Percentiles rank a stretch among this genome's conserved stretches.
phyloP scores from a whole-genome alignment of 1,284 basidiomycete genomes.

The Leccinum pachyderme region DNA sequence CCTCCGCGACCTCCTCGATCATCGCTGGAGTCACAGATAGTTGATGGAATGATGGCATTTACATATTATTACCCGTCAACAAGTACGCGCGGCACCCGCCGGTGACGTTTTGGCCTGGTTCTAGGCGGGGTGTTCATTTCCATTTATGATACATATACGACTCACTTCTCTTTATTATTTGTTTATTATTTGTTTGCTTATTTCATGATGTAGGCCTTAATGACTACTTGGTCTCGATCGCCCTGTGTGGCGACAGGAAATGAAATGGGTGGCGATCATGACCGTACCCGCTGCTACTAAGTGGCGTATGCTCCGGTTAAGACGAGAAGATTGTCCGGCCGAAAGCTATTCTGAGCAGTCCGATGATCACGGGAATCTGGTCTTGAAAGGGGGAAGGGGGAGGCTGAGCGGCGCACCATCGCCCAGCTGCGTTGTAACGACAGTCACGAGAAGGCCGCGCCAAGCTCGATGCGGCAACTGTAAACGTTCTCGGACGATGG shows the following conservation, averaged over 20 bases:
- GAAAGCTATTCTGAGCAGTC: neutral
- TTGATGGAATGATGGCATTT: neutral
- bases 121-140: neutral
- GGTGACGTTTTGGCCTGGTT: no score
- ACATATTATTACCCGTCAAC: neutral
- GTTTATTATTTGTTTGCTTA: neutral
- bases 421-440: conserved; percentile 20
- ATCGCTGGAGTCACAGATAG: neutral
- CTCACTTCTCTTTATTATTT: neutral
- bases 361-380: conserved; percentile 22
- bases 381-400: conserved; percentile 1
- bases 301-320: neutral
- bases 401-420: conserved; percentile 21
- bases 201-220: no score
- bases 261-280: conserved; percentile 34
- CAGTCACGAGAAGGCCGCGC: conserved; percentile 21
- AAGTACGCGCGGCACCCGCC: neutral
- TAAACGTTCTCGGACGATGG: neutral
- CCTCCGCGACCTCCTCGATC: neutral
- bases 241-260: conserved; percentile 22
- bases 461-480: neutral
- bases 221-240: conserved; percentile 14
- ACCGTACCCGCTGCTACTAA: conserved; percentile 3
- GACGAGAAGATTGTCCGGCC: conserved; percentile 1
- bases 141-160: neutral